These are phyloP conservation scores for Purpureocillium lavendulum DNA, from an alignment of 2,329 filamentous ascomycete species.

Conservation along the genomic window DNA sequence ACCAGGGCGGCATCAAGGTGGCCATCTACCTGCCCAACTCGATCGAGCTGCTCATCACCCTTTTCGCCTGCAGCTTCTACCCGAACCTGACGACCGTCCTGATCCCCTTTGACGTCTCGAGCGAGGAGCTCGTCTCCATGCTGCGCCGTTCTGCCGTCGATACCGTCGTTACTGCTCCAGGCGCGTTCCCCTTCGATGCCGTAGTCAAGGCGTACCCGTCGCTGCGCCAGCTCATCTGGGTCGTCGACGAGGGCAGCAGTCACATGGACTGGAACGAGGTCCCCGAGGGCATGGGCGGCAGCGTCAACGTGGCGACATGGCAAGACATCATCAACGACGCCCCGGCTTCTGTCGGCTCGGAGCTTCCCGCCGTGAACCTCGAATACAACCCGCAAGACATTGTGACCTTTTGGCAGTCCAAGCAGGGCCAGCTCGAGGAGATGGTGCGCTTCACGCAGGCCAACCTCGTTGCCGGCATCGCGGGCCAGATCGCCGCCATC, in stretches of 20 bases:
- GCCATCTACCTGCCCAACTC: slow-evolving; percentile 92
- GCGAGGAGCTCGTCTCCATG: slow-evolving; percentile 61
- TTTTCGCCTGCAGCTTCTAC: slow-evolving; percentile 90
- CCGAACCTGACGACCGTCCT: slow-evolving; percentile 70
- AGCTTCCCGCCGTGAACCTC: slow-evolving; percentile 56
- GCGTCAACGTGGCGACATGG: slow-evolving; percentile 82
- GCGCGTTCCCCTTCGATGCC: slow-evolving; percentile 72
- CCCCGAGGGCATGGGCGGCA: slow-evolving; percentile 65
- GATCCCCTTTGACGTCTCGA: slow-evolving; percentile 71
- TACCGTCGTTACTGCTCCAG: slow-evolving; percentile 74
- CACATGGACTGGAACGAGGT: slow-evolving; percentile 96
- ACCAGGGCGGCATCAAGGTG: slow-evolving; percentile 65
- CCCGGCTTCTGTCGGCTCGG: slow-evolving; percentile 45
- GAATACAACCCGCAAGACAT: slow-evolving; percentile 45
- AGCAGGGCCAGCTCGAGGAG: slow-evolving; percentile 46
- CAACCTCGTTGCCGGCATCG: slow-evolving; percentile 83
- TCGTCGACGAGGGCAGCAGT: slow-evolving; percentile 80
- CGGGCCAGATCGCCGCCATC: slow-evolving; percentile 67
- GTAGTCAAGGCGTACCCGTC: slow-evolving; percentile 61
- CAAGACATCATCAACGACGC: slow-evolving; percentile 75
- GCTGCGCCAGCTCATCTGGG: slow-evolving; percentile 79
- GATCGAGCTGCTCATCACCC: slow-evolving; percentile 69
- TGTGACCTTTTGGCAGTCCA: slow-evolving; percentile 59
- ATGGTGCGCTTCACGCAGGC: slow-evolving; percentile 74
- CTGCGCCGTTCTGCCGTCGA: slow-evolving; percentile 69